These are phyloP conservation scores for Sclerotinia sclerotiorum DNA, from an alignment of 2,329 filamentous ascomycete species.

Conservation along the genomic window DNA sequence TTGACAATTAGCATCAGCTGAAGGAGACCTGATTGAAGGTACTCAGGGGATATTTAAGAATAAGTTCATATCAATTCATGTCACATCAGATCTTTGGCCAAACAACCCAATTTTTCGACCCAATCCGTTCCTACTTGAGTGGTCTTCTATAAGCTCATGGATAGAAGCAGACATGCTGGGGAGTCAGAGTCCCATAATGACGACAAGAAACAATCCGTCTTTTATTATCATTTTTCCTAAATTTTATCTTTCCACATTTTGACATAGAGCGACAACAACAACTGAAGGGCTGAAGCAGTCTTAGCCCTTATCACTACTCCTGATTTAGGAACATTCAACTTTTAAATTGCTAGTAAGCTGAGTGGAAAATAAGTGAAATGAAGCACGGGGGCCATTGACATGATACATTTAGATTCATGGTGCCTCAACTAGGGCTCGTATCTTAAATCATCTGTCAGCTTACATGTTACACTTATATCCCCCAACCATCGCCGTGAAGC, in stretches of 20 bases:
- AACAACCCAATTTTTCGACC: not conserved
- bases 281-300: not conserved
- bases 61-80: not conserved
- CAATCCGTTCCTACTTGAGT: not conserved
- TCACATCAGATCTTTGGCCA: not conserved
- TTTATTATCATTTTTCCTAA: too few relatives aligned
- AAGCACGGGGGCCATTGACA: not conserved
- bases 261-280: not conserved
- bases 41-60: not conserved
- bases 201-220: too few relatives aligned
- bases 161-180: not conserved
- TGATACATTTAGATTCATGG: not conserved
- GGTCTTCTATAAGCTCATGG: not conserved
- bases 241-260: too few relatives aligned
- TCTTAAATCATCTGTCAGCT: not conserved
- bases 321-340: not conserved
- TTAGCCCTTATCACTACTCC: not conserved
- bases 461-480: not conserved
- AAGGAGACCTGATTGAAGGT: not conserved
- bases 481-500: not conserved
- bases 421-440: not conserved
- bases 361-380: not conserved
- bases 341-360: not conserved
- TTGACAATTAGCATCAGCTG: not conserved
- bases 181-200: too few relatives aligned